Evolutionary conservation across 805 yeast genomes (phyloP), one percentile per base, ranked within the genome.

Genomic region (Citeromyces nyonsensis): DNA sequence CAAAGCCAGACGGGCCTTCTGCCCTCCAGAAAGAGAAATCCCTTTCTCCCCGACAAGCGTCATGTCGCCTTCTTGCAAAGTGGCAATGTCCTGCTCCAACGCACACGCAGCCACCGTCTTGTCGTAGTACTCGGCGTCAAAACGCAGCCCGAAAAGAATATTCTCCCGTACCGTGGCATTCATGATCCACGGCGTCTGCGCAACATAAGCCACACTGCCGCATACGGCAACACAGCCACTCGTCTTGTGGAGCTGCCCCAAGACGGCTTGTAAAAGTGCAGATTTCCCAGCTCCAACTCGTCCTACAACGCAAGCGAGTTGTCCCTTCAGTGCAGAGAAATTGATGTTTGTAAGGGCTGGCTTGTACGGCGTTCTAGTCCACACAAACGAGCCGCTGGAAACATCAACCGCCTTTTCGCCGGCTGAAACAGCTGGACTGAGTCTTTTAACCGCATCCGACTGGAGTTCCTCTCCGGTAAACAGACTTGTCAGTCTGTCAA

Each of bases 21-120:
- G 98, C 29, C 98, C 98, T 33, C 98, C 98, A 28, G 95, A 82
- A 32, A 91, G 63, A 10, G 96, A 83, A 33, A 91, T 86, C 40
- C 98, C 98, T 52, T 88, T 84, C 57, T 91, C 98, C 40, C 98
- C 98, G 36, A 91, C 97, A 44, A 81, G 72, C 5, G 98, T 91
- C 33, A 63, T 64, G 51, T 91, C 97, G 34, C 95, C 95, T 47
- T 83, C 81, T 2, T 95, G 84, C 37, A 91, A 64, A 22, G 76
- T 71, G 22, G 67, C 70, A 38, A 91, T 60, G 57, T 91, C 98
- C 18, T 73, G 73, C 9, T 64, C 54, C 43, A 91, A 66, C 10
- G 94, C 95, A 63, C 98, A 91, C 0, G 95, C 95, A 33, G 73
- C 71, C 14, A 91, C 56, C 0, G 94, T 88, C 41, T 66, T 66